Evolutionary conservation across 2,329 filamentous ascomycete genomes (phyloP), one percentile per base, ranked within the genome.

Genomic region (Aureobasidium subglaciale): DNA sequence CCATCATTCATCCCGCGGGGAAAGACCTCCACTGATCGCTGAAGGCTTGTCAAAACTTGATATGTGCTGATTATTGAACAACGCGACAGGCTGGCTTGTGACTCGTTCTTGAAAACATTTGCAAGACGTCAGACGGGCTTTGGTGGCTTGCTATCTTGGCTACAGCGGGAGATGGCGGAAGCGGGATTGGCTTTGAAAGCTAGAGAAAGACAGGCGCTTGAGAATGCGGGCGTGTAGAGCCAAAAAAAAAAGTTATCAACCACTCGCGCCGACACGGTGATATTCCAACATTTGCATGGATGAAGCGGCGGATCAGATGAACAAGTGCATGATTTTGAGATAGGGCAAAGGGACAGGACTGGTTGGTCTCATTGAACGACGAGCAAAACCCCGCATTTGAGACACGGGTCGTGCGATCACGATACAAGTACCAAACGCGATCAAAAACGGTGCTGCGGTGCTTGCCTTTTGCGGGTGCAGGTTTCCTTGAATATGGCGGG

Each of bases 51-150:
- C 7, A 32, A 24, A 35, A 16, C 18, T 48, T 27, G 22, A 41
- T n/a, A n/a, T 41, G 16, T 53, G 52, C 52, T 58, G 45, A 57
- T 37, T 20, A 18, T 35, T 43, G 22, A 11, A 57, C 41, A 18
- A 45, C 38, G 30, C 55, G 32, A 54, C 59, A 87, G 85, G 75
- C 73, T 92, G 58, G 85, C 84, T 0, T 82, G 84, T 50, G 75
- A 76, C 25, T 89, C 90, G 5, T 95, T 95, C 64, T 68, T 75
- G 42, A 73, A 76, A 50, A 84, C 93, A 25, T 75, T 96, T 63
- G 68, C 70, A 45, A 79, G 77, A 62, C 89, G 86, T 68, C 90
- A 95, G 75, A 85, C 85, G 30, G 79, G 77, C 55, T 88, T 90
- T 69, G 65, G 65, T 5, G 71, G 71, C 27, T 78, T 91, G 13